Base-by-base conservation (phyloP, 2,329 filamentous ascomycete genomes). In the Colletotrichum tropicicola region DNA sequence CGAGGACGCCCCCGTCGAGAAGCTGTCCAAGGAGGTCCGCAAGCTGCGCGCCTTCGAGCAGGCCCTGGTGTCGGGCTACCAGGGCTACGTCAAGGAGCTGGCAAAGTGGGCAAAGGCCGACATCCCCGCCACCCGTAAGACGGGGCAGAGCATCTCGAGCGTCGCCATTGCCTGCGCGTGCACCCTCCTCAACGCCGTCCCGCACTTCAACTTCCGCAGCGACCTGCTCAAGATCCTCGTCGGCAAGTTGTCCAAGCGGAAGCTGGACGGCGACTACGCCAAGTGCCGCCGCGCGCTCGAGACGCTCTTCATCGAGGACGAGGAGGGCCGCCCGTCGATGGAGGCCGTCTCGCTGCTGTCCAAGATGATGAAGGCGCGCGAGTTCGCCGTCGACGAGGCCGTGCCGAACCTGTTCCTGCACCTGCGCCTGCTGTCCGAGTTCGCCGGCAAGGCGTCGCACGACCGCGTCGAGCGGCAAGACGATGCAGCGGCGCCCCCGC, bases 121-220 rank as follows among this genome's bases (percentile, higher is more conserved):
- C 57, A 66, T 78, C 70, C 77, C 68, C 67, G 77, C 71, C 62
- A 71, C 74, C 10, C 74, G 70, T 53, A 79, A 77, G 59, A 74
- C 73, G 30, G 81, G 79, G 0, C 80, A 82, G 59, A 83, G 78
- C 59, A 75, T 98, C 23, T 87, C 89, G 6, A 91, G 85, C 55
- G 86, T 97, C 25, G 95, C 96, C 4, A 90, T 97, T 61, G 91
- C 89, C 44, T 99, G 96, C 75, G 91, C 92, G 2, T 97, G 94
- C 78, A 91, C 87, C 28, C 85, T 99, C 15, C 79, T 98, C 41
- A 88, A 87, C 19, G 85, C 91, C 2, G 94, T 98, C 1, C 93
- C 96, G 4, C 97, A 99, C 80, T 99, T 99, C 87, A 99, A 99
- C 82, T 98, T 97, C 78, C 91, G 96, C 41, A 87, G 85, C 51